phyloP scores from a whole-genome alignment of 805 yeast genomes.

The Starmerella tilneyi region DNA sequence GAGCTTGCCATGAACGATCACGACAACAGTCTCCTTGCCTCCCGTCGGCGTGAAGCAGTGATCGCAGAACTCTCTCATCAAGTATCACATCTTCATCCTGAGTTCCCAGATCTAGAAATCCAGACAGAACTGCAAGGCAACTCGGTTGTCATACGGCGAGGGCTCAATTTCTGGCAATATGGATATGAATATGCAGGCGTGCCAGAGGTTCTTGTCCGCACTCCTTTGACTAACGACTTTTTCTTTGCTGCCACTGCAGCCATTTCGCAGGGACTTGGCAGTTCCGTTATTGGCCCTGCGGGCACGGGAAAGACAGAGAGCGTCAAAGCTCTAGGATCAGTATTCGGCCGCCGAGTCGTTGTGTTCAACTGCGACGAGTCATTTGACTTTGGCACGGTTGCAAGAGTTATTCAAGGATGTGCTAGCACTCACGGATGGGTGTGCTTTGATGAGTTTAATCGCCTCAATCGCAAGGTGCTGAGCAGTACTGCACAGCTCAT shows the following conservation, averaged over 20 bases:
- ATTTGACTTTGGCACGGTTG: conserved; percentile 70
- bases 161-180: conserved; percentile 37
- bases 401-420: conserved; percentile 66
- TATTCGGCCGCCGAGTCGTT: conserved; percentile 66
- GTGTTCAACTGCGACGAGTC: conserved; percentile 89
- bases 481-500: conserved; percentile 80
- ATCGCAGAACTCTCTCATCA: conserved; percentile 14
- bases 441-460: conserved; percentile 89
- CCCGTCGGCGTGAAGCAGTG: conserved; percentile 14
- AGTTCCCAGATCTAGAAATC: background rate
- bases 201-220: conserved; percentile 61
- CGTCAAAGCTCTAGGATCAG: conserved; percentile 70
- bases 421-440: conserved; percentile 87
- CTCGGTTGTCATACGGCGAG: background rate
- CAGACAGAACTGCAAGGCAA: background rate
- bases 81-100: conserved; percentile 1
- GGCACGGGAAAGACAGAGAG: conserved; percentile 96
- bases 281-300: conserved; percentile 90
- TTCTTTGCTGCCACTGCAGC: conserved; percentile 67
- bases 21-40: conserved; percentile 9
- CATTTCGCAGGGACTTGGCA: conserved; percentile 64
- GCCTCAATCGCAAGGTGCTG: conserved; percentile 57
- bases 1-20: conserved; percentile 7
- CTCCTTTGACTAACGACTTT: conserved; percentile 58
- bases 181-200: conserved; percentile 79